Evolutionary conservation across 139 green algal genomes (phyloP).

Genomic region (Asterochloris erici): DNA sequence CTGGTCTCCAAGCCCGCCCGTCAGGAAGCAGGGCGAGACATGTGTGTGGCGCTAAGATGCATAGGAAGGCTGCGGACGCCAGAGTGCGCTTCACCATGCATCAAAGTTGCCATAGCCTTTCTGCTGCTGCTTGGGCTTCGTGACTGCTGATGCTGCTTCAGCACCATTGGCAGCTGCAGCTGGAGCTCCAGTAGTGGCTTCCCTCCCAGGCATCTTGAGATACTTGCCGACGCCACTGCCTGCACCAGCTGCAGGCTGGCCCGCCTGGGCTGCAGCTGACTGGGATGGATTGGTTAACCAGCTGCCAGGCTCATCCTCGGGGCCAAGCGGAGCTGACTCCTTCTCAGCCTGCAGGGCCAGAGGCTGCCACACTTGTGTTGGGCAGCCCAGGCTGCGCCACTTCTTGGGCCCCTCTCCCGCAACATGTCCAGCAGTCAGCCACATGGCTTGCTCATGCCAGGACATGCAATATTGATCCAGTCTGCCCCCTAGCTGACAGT

Average conservation of each 20-base stretch:
- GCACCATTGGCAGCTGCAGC: not conserved
- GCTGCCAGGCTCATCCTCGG: slow-evolving; percentile 23
- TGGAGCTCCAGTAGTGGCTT: not conserved
- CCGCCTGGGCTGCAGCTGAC: not conserved
- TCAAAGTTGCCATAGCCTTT: slow-evolving; percentile 66
- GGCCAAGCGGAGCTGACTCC: slow-evolving; percentile 6
- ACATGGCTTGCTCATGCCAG: not conserved
- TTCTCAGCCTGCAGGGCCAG: slow-evolving; percentile 25
- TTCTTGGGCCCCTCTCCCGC: not conserved
- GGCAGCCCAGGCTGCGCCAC: no score
- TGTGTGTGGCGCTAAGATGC: no score
- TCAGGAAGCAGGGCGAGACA: no score
- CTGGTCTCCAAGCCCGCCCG: no score
- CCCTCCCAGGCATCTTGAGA: slow-evolving; percentile 22
- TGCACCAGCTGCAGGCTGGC: not conserved
- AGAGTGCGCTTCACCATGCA: slow-evolving; percentile 46
- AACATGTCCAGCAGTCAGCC: not conserved
- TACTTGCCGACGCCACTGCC: slow-evolving; percentile 64
- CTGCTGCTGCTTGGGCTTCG: slow-evolving; percentile 46
- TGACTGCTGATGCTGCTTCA: slow-evolving; percentile 29
- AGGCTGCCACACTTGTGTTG: not conserved
- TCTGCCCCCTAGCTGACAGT: not conserved
- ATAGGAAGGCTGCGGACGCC: not conserved
- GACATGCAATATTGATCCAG: not conserved
- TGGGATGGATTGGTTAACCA: slow-evolving; percentile 32